Percentiles rank a stretch among this genome's conserved stretches.
Conservation (phyloP, 1,284 basidiomycete genomes). For the Ceratobasidium sp. region DNA sequence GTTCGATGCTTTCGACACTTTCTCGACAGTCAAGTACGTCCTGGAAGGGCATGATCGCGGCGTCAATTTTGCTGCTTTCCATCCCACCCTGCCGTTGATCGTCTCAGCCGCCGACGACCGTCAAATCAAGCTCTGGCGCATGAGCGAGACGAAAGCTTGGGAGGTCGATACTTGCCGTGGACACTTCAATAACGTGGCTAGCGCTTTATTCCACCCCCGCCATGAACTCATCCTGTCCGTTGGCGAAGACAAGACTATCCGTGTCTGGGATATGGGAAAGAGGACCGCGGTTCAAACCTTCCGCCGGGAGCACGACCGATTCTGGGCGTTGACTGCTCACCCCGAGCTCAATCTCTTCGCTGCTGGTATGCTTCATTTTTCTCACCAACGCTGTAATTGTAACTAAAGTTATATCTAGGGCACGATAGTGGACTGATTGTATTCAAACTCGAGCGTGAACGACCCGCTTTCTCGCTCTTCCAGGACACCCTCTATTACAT, state of each 20-base stretch:
- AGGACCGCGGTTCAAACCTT: conserved; percentile 98
- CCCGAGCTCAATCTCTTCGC: conserved; percentile 98
- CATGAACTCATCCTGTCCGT: conserved; percentile 91
- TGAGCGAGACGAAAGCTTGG: conserved; percentile 99
- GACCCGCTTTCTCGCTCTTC: conserved; percentile 95
- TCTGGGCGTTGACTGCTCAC: conserved; percentile 98
- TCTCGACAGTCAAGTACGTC: conserved; percentile 97
- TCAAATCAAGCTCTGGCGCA: conserved; percentile 99
- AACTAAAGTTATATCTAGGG: conserved; percentile 59
- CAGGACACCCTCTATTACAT: conserved; percentile 96
- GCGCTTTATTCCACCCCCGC: conserved; percentile 96
- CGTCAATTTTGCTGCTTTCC: conserved; percentile 96
- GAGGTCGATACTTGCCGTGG: conserved; percentile 99
- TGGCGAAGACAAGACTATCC: conserved; percentile 84
- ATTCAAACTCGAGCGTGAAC: conserved; percentile 99
- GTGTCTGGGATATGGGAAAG: conserved; percentile 93
- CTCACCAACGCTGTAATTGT: neutral
- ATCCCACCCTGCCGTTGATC: conserved; percentile 94
- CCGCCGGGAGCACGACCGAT: conserved; percentile 95
- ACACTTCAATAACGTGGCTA: conserved; percentile 99
- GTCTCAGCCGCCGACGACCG: conserved; percentile 98
- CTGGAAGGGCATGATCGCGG: conserved; percentile 99
- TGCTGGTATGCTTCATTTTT: conserved; percentile 71
- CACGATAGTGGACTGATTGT: conserved; percentile 99
- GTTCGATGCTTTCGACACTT: conserved; percentile 88